Evolutionary conservation across 108 stramenopile genomes (phyloP).

Genomic region (Stephanodiscus triporus): DNA sequence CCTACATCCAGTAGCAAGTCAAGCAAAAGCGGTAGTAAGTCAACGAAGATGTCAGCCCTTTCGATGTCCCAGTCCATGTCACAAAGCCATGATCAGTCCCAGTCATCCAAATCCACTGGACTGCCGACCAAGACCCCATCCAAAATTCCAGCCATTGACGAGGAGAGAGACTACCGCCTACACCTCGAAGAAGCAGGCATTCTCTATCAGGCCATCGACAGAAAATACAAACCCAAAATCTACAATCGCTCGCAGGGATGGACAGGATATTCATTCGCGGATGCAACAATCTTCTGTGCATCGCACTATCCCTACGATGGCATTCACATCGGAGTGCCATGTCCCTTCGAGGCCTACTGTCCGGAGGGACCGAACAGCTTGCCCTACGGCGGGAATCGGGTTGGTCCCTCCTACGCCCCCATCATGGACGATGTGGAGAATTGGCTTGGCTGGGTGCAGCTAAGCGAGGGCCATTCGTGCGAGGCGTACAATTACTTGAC

Average conservation of each 20-base stretch:
- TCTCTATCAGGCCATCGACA: conserved; percentile 3
- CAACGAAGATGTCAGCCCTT: not conserved
- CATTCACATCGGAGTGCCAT: not conserved
- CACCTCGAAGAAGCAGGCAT: conserved; percentile 10
- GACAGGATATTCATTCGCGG: not conserved
- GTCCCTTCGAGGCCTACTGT: conserved; percentile 6
- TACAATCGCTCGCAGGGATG: not conserved
- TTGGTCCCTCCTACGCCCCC: conserved; percentile 15
- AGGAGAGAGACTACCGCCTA: not conserved
- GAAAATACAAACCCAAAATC: not conserved
- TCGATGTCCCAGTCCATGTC: not conserved
- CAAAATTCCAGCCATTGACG: not conserved
- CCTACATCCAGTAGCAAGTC: not conserved
- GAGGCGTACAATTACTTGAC: not conserved
- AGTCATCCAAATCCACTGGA: not conserved
- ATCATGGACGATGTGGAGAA: not conserved
- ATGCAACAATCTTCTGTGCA: not conserved
- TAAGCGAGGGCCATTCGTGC: not conserved
- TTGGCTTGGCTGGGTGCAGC: conserved; percentile 12
- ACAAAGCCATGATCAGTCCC: not conserved
- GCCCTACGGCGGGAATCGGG: not conserved
- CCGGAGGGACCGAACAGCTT: conserved; percentile 1
- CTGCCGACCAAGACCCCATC: not conserved
- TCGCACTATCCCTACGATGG: not conserved
- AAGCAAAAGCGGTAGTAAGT: not conserved